These are phyloP conservation scores for Eugenia klotzschiana DNA, from an alignment of 441 rosid species.

Conservation along the genomic window DNA sequence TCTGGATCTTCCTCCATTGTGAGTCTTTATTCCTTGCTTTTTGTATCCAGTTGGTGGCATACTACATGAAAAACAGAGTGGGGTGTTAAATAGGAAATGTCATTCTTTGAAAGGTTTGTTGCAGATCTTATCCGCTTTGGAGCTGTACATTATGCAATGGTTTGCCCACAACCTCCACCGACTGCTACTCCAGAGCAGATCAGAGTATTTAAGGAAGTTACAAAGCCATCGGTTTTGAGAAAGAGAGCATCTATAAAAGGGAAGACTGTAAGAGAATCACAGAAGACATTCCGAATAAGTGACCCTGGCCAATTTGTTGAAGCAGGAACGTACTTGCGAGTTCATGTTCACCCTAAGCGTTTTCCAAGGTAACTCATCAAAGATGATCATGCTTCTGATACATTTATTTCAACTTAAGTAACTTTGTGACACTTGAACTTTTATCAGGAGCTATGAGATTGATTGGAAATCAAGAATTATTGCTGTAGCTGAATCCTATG, in stretches of 20 bases:
- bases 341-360: constrained; percentile 80
- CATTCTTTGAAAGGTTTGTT: constrained; percentile 71
- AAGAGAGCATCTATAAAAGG: constrained; percentile 63
- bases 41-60: not conserved
- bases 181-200: constrained; percentile 63
- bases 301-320: constrained; percentile 43
- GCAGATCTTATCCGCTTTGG: constrained; percentile 85
- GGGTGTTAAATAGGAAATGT: constrained; percentile 24
- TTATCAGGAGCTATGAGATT: constrained; percentile 66
- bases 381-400: not conserved
- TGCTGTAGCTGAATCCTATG: constrained; percentile 57
- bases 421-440: not conserved
- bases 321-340: constrained; percentile 71
- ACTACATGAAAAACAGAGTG: not conserved
- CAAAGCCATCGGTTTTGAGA: constrained; percentile 43
- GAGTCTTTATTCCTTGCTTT: constrained; percentile 14
- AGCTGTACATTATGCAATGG: constrained; percentile 76
- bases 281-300: constrained; percentile 65
- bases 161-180: constrained; percentile 68
- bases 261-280: constrained; percentile 71
- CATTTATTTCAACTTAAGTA: not conserved
- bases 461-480: constrained; percentile 77
- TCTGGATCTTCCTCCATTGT: constrained; percentile 73
- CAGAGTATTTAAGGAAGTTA: constrained; percentile 40
- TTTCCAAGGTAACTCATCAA: constrained; percentile 48